phyloP scores from a whole-genome alignment of 345 rosid species.

The Bruguiera parviflora region DNA sequence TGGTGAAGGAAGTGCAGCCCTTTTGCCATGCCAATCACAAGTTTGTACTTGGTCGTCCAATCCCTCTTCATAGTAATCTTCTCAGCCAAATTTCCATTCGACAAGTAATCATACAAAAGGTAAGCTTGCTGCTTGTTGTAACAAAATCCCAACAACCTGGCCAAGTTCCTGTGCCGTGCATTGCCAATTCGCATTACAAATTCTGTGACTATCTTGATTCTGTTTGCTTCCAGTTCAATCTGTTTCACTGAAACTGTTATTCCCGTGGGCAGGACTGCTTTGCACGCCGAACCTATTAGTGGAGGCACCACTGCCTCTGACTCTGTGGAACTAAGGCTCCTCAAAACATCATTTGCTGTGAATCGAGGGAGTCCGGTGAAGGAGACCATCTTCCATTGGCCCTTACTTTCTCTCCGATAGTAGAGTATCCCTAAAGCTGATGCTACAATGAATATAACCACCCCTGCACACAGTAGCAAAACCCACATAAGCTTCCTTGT shows the following conservation, averaged over 20 bases:
- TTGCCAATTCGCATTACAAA: constrained; percentile 55
- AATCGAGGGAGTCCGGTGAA: constrained; percentile 71
- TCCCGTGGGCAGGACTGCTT: constrained; percentile 82
- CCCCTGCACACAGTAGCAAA: constrained; percentile 48
- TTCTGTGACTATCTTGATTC: constrained; percentile 36
- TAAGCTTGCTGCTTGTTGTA: constrained; percentile 65
- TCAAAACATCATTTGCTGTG: constrained; percentile 70
- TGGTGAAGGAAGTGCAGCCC: constrained; percentile 89
- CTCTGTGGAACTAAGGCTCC: constrained; percentile 52
- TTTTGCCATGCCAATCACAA: constrained; percentile 68
- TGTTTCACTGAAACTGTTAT: constrained; percentile 70
- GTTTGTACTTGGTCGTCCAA: constrained; percentile 59
- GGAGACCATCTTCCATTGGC: constrained; percentile 76
- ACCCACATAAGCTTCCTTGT: constrained; percentile 50
- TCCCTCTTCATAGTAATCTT: constrained; percentile 49
- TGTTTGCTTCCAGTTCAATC: constrained; percentile 51
- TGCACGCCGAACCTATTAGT: constrained; percentile 45
- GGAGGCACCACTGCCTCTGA: constrained; percentile 37
- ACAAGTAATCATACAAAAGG: constrained; percentile 68
- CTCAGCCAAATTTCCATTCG: constrained; percentile 73
- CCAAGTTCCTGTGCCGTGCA: constrained; percentile 72
- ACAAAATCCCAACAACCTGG: constrained; percentile 81
- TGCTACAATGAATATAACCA: constrained; percentile 38
- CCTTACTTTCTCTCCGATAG: constrained; percentile 46
- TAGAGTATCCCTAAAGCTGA: constrained; percentile 48